These are phyloP conservation scores for Pseudocercospora fijiensis DNA, from an alignment of 2,329 filamentous ascomycete genomes.

Conservation along the genomic window DNA sequence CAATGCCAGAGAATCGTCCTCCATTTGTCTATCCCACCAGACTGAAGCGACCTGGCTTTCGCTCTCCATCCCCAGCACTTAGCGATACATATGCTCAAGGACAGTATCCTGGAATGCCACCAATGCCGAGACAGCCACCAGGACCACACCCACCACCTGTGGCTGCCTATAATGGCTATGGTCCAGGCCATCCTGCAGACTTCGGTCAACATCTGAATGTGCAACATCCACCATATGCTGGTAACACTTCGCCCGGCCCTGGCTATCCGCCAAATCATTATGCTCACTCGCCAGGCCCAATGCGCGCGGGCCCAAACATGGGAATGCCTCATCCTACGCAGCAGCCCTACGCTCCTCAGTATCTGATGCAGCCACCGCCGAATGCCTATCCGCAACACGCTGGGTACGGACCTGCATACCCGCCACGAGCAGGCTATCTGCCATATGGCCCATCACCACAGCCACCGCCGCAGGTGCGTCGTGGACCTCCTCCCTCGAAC, in stretches of 20 bases:
- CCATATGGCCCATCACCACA: slow-evolving; percentile 27
- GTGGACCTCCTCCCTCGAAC: slow-evolving; percentile 30
- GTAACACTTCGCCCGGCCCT: slow-evolving; percentile 27
- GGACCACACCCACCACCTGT: slow-evolving; percentile 27
- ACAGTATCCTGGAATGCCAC: slow-evolving; percentile 33
- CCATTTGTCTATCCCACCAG: slow-evolving; percentile 46
- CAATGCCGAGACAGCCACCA: slow-evolving; percentile 25
- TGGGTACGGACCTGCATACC: slow-evolving; percentile 23
- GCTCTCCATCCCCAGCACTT: slow-evolving; percentile 46
- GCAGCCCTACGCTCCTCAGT: slow-evolving; percentile 24
- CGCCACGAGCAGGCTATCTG: slow-evolving; percentile 26
- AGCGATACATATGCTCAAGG: slow-evolving; percentile 41
- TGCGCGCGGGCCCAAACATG: slow-evolving; percentile 25
- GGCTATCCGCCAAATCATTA: slow-evolving; percentile 32
- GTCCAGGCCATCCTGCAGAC: slow-evolving; percentile 29
- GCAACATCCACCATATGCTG: slow-evolving; percentile 30
- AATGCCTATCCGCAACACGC: slow-evolving; percentile 15
- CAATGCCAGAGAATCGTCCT: slow-evolving; percentile 39
- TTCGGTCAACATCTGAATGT: slow-evolving; percentile 30
- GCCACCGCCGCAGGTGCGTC: slow-evolving; percentile 24
- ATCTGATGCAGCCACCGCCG: slow-evolving; percentile 24
- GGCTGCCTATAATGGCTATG: slow-evolving; percentile 35
- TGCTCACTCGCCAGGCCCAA: slow-evolving; percentile 25
- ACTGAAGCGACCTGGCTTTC: slow-evolving; percentile 44
- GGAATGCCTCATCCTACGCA: slow-evolving; percentile 26